Percentiles rank a stretch among this genome's conserved stretches.
These are phyloP conservation scores for Dunaliella primolecta DNA, from an alignment of 139 green algal genomes.

Conservation along the genomic window DNA sequence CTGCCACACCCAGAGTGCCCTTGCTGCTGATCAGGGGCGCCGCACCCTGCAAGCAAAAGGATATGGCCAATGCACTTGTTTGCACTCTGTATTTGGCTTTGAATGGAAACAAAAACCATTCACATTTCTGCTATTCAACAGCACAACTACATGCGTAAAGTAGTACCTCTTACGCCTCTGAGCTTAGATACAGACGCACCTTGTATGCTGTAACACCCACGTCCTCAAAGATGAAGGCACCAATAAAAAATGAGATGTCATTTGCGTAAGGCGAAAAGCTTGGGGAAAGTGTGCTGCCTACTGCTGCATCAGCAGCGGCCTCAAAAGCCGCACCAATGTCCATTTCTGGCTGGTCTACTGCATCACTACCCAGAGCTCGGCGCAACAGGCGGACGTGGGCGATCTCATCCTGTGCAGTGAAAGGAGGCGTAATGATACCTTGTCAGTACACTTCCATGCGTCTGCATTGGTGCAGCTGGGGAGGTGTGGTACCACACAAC, in stretches of 20 bases:
- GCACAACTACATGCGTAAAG: too few species aligned
- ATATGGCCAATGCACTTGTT: background rate
- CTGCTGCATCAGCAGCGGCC: conserved; percentile 36
- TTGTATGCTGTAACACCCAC: conserved; percentile 52
- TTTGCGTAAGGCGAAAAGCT: conserved; percentile 43
- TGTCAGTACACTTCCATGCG: background rate
- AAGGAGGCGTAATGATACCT: background rate
- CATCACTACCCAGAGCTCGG: conserved; percentile 24
- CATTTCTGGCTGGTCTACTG: conserved; percentile 34
- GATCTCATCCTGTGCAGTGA: conserved; percentile 25
- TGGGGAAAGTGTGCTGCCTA: conserved; percentile 33
- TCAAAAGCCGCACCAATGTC: conserved; percentile 53
- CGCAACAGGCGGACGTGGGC: conserved; percentile 25
- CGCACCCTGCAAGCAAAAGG: conserved; percentile 15
- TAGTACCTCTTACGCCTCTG: background rate
- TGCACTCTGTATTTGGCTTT: background rate
- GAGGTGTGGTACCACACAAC: too few species aligned
- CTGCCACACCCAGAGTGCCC: conserved; percentile 26
- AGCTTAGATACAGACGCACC: background rate
- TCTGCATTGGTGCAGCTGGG: background rate
- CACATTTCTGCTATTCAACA: too few species aligned
- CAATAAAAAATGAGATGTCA: conserved; percentile 50
- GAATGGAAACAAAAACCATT: background rate
- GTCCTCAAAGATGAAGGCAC: conserved; percentile 61
- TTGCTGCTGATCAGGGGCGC: conserved; percentile 18